These are phyloP conservation scores for Conoideocrella luteorostrata DNA, from an alignment of 2,329 filamentous ascomycete species.

Conservation along the genomic window DNA sequence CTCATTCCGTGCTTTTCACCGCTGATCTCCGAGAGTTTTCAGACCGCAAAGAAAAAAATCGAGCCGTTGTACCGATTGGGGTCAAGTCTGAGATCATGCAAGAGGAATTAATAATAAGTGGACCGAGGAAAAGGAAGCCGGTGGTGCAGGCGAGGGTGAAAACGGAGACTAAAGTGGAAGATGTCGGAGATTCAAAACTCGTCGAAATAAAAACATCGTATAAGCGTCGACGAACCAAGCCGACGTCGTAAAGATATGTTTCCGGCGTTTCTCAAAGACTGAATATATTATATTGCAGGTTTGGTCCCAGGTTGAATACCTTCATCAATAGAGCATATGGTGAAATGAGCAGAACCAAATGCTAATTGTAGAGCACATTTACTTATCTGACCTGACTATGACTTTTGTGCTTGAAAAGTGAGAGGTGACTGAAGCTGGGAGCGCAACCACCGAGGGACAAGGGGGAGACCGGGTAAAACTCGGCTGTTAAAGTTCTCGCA, in stretches of 20 bases:
- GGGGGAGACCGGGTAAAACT: slow-evolving; percentile 24
- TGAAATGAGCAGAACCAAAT: too few species aligned
- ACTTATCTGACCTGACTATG: too few species aligned
- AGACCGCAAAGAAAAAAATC: slow-evolving; percentile 40
- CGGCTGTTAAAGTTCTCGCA: slow-evolving; percentile 14
- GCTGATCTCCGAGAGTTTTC: slow-evolving; percentile 85
- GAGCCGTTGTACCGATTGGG: background rate
- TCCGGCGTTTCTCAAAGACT: background rate
- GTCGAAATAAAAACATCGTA: slow-evolving; percentile 18
- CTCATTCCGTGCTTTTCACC: slow-evolving; percentile 92
- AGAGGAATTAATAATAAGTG: slow-evolving; percentile 16
- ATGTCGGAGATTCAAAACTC: slow-evolving; percentile 14
- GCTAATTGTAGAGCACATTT: too few species aligned
- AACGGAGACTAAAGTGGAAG: slow-evolving; percentile 15
- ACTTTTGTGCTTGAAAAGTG: too few species aligned
- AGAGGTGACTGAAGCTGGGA: too few species aligned
- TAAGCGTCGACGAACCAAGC: slow-evolving; percentile 23
- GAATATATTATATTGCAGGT: too few species aligned
- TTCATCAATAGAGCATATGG: too few species aligned
- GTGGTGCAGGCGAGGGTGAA: slow-evolving; percentile 12
- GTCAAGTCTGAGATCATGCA: slow-evolving; percentile 11
- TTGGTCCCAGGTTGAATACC: too few species aligned
- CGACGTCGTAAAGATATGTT: background rate
- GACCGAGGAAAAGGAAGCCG: slow-evolving; percentile 21
- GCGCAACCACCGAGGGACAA: too few species aligned